phyloP scores from a whole-genome alignment of 768 basidiomycete species.

The Leucosporidium creatinivorum region DNA sequence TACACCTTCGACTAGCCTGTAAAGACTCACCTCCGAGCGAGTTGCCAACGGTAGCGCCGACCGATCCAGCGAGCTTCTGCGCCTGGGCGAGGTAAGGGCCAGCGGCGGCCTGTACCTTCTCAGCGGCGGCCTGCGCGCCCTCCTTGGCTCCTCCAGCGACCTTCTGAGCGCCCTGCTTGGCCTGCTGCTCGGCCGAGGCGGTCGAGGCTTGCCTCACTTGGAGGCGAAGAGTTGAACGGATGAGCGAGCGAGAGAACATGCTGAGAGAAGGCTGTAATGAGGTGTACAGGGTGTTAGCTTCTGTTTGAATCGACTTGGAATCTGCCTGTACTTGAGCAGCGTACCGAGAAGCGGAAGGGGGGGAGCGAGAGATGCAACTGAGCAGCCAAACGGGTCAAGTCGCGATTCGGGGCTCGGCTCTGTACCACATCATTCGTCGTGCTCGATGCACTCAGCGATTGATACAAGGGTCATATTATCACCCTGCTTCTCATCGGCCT shows the following conservation, averaged over 20 bases:
- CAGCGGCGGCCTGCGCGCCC: conserved; percentile 20
- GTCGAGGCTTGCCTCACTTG: conserved; percentile 14
- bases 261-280: not conserved
- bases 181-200: conserved; percentile 7
- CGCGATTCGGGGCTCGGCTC: not conserved
- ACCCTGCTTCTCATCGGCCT: no score
- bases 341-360: not conserved
- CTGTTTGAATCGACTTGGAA: no score
- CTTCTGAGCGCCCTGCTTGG: conserved; percentile 5
- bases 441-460: no score
- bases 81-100: conserved; percentile 45
- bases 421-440: not conserved
- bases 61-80: conserved; percentile 15
- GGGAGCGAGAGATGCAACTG: not conserved
- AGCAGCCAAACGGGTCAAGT: no score
- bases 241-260: conserved; percentile 6
- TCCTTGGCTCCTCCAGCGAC: conserved; percentile 26
- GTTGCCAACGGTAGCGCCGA: conserved; percentile 44
- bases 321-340: not conserved
- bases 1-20: no score
- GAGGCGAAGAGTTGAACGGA: conserved; percentile 11
- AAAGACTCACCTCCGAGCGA: conserved; percentile 50
- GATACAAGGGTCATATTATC: no score
- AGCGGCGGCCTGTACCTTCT: conserved; percentile 22
- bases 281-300: not conserved